Conservation (phyloP, 2,329 filamentous ascomycete genomes). For the Teratosphaeria viscida region DNA sequence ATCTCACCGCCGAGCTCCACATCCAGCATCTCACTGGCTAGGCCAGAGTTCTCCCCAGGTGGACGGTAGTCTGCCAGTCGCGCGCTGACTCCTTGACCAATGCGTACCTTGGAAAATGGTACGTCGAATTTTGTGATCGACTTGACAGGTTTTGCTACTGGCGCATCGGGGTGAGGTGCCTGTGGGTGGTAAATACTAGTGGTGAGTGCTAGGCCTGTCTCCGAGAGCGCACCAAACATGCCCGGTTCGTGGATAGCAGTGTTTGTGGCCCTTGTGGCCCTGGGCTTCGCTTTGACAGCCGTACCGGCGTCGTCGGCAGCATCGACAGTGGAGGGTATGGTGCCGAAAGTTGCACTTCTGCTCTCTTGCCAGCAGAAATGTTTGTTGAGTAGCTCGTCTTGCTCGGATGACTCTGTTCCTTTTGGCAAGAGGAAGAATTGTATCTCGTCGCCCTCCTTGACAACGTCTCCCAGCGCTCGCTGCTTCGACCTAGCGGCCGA, state of each 20-base stretch:
- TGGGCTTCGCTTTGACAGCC: not conserved
- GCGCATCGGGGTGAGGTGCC: not conserved
- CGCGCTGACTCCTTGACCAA: not conserved
- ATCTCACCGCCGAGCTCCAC: not conserved
- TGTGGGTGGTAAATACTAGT: not conserved
- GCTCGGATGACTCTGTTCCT: constrained; percentile 1
- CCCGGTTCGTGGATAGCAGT: constrained; percentile 1
- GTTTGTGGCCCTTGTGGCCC: not conserved
- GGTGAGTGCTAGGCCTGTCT: constrained; percentile 47
- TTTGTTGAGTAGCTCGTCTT: not conserved
- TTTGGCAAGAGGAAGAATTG: constrained; percentile 50
- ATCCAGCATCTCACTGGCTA: not conserved
- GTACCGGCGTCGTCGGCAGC: constrained; percentile 2
- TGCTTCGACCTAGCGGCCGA: constrained; percentile 24
- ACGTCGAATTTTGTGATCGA: constrained; percentile 36
- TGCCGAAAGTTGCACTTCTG: constrained; percentile 26
- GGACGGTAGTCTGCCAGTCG: not conserved
- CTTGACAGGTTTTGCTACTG: not conserved
- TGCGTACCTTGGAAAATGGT: constrained; percentile 22
- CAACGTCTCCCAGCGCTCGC: constrained; percentile 44
- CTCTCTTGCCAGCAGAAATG: not conserved
- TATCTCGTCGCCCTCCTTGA: constrained; percentile 53
- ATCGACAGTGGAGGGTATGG: constrained; percentile 36
- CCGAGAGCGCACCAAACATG: constrained; percentile 54
- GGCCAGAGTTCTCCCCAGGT: not conserved